Evolutionary conservation across 169 alveolate genomes (phyloP).

Genomic region (Cryptosporidium tyzzeri): DNA sequence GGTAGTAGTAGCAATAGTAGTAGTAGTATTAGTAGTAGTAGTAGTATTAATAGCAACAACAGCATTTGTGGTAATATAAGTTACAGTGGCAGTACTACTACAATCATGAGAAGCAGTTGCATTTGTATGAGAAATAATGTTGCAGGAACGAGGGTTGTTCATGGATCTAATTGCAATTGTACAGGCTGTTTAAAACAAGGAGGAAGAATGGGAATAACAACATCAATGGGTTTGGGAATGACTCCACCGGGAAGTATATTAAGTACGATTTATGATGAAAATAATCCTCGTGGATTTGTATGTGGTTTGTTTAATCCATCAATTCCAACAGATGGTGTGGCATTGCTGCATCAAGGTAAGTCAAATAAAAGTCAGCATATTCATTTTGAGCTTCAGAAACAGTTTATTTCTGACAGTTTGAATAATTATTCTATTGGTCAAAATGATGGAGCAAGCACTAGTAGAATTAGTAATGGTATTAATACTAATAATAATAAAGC

Average conservation of each 20-base stretch:
- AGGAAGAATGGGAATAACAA: not conserved
- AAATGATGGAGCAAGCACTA: not conserved
- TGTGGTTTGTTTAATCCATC: slow-evolving; percentile 72
- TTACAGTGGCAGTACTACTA: slow-evolving; percentile 19
- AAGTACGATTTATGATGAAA: slow-evolving; percentile 37
- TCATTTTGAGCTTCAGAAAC: slow-evolving; percentile 5
- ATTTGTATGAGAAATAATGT: not conserved
- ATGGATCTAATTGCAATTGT: not conserved
- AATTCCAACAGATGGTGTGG: slow-evolving; percentile 73
- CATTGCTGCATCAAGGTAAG: slow-evolving; percentile 18
- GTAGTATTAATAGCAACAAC: not conserved
- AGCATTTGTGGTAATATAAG: not conserved
- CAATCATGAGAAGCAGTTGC: not conserved
- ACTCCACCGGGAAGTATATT: not conserved
- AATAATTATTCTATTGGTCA: not conserved
- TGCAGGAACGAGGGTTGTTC: not conserved
- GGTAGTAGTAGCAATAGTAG: not conserved
- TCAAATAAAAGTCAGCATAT: not conserved
- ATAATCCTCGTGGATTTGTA: slow-evolving; percentile 63
- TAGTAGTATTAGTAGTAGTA: slow-evolving; percentile 5
- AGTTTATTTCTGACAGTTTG: not conserved
- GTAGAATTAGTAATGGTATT: not conserved
- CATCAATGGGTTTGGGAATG: not conserved
- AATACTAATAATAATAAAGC: not conserved
- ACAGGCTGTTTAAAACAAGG: not conserved